Conservation (phyloP, 2,329 filamentous ascomycete genomes). For the Bipolaris bicolor region DNA sequence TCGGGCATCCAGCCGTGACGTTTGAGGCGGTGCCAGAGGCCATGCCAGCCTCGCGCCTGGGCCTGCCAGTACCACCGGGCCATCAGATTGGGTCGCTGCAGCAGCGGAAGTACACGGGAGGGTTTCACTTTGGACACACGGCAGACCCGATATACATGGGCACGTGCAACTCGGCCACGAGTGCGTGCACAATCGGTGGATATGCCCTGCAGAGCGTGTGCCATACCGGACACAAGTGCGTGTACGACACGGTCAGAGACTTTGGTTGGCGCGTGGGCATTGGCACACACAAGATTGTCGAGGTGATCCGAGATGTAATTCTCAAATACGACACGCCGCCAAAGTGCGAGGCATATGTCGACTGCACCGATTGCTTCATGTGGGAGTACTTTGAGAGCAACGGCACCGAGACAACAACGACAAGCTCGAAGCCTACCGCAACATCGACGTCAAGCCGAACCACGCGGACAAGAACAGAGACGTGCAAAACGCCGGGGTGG, state of each 20-base stretch:
- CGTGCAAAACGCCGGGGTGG: conserved; percentile 92
- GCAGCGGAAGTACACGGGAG: conserved; percentile 66
- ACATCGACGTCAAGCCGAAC: conserved; percentile 59
- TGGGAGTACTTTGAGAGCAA: conserved; percentile 98
- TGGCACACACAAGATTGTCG: conserved; percentile 87
- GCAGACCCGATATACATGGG: conserved; percentile 96
- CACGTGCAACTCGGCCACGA: conserved; percentile 87
- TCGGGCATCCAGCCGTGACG: conserved; percentile 86
- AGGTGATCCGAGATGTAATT: conserved; percentile 87
- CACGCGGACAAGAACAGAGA: conserved; percentile 72
- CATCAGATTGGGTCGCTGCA: conserved; percentile 74
- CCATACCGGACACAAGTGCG: conserved; percentile 84
- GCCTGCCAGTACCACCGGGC: conserved; percentile 83
- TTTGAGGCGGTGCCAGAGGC: conserved; percentile 95
- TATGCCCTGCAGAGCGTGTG: conserved; percentile 95
- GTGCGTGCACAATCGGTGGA: conserved; percentile 86
- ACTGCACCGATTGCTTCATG: conserved; percentile 85
- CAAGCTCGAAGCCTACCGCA: conserved; percentile 56
- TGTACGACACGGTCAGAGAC: conserved; percentile 90
- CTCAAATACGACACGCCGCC: conserved; percentile 82
- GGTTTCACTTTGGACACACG: conserved; percentile 92
- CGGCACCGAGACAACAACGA: conserved; percentile 75
- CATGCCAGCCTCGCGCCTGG: conserved; percentile 80
- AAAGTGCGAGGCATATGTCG: conserved; percentile 72
- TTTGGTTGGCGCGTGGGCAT: conserved; percentile 92